A percentile compares a stretch with the other conserved stretches of the same genome.
These are phyloP conservation scores for Paraconiothyrium brasiliense DNA, from an alignment of 2,329 filamentous ascomycete species.

Conservation along the genomic window DNA sequence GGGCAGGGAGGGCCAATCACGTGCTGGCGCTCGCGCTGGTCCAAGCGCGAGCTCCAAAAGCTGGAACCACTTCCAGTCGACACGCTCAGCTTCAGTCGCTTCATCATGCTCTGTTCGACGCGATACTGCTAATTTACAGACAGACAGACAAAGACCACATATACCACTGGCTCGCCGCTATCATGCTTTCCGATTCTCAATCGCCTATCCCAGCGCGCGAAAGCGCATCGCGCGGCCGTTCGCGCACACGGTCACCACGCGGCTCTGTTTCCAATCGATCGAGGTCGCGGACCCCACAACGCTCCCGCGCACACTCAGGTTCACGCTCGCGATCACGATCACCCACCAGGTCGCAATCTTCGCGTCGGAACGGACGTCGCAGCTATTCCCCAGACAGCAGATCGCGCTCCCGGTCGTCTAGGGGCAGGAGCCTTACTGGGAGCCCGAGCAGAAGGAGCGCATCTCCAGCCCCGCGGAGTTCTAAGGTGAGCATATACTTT, in stretches of 20 bases:
- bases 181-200: constrained; percentile 32
- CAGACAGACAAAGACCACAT: neutral
- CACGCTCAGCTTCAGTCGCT: neutral
- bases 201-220: constrained; percentile 33
- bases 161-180: neutral
- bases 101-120: neutral
- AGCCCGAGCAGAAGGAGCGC: constrained; percentile 46
- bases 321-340: constrained; percentile 40
- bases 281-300: constrained; percentile 43
- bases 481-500: constrained; percentile 44
- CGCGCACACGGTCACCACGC: constrained; percentile 42
- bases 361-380: constrained; percentile 49
- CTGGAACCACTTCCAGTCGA: constrained; percentile 12
- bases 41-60: constrained; percentile 28
- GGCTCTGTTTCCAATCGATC: constrained; percentile 36
- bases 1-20: constrained; percentile 15
- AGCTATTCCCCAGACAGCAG: constrained; percentile 43
- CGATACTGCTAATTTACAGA: neutral
- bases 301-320: constrained; percentile 46
- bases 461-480: constrained; percentile 47
- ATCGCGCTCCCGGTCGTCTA: constrained; percentile 36
- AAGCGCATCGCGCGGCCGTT: constrained; percentile 54
- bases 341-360: constrained; percentile 29
- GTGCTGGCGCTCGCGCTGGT: constrained; percentile 14
- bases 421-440: constrained; percentile 44